Percentiles rank a stretch among this genome's conserved stretches.
phyloP scores from a whole-genome alignment of 2,329 filamentous ascomycete species.

The Fusarium sterilihyphosum region DNA sequence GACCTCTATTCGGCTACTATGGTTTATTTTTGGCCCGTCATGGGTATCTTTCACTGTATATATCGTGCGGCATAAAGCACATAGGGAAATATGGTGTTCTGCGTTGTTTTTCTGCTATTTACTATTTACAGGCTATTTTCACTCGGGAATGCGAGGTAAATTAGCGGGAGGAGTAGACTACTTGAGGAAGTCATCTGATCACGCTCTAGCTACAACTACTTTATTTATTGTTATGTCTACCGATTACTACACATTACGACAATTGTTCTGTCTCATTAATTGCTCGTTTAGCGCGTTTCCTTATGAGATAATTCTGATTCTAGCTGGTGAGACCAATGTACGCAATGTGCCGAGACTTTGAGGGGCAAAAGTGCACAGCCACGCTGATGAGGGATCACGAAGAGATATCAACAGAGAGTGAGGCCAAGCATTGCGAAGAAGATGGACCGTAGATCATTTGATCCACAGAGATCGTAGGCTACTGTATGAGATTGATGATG shows the following conservation, averaged over 20 bases:
- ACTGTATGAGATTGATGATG: not conserved
- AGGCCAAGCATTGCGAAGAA: not conserved
- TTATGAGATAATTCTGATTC: constrained; percentile 5
- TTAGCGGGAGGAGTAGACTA: constrained; percentile 22
- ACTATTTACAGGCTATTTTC: not conserved
- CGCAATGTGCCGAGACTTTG: not conserved
- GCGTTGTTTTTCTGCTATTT: constrained; percentile 21
- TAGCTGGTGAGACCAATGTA: not conserved
- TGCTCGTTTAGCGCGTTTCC: constrained; percentile 10
- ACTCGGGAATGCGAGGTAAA: not conserved
- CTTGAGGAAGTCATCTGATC: not conserved
- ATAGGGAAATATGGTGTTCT: constrained; percentile 42
- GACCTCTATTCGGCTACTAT: constrained; percentile 2
- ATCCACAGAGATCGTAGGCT: not conserved
- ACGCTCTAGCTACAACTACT: not conserved
- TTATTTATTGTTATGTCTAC: constrained; percentile 15
- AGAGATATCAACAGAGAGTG: not conserved
- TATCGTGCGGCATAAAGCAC: constrained; percentile 43
- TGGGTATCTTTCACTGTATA: constrained; percentile 38
- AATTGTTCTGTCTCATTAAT: not conserved
- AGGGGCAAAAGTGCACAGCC: constrained; percentile 30
- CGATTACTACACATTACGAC: not conserved
- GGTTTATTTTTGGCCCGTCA: constrained; percentile 6
- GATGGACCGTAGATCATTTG: not conserved
- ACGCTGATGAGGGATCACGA: constrained; percentile 1